Base-by-base conservation (phyloP, 768 basidiomycete species). In the Heimioporus sp. region DNA sequence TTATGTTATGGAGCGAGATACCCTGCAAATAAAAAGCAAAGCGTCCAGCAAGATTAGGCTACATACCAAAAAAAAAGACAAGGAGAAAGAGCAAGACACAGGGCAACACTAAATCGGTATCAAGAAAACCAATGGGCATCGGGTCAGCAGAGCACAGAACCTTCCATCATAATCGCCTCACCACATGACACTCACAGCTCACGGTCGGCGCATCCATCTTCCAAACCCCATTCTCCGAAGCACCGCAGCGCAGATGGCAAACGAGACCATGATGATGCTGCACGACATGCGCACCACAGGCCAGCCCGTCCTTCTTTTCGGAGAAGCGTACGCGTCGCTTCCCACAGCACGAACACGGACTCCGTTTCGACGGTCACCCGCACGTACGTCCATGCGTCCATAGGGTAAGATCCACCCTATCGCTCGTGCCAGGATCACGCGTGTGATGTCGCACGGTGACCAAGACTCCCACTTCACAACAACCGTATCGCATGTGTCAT, bases 341-440 rank as follows among this genome's bases (percentile, higher is more conserved):
- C 42, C 34, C 52, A 4, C 39, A 32, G 17, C 15, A 15, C 11
- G 20, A 42, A 32, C 40, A 11, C 0, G 48, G 36, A 32, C 28
- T 5, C 5, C 13, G 17, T 30, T 19, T 43, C 43, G 52, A 20
- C 20, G 39, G 11, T 40, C 32, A 9, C 43, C 44, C 16, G 20
- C n/a, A 7, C 17, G 44, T 24, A 19, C 8, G 40, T 48, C 46
- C 10, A 42, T 17, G n/a, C 42, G 59, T 19, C 48, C 52, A 43
- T 57, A 60, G 24, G 66, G 62, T 21, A 56, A 66, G 2, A 59
- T 2, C 68, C 66, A 70, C 17, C 62, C 54, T 24, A 62, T 43
- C 19, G 62, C 43, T 41, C 40, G 56, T 6, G 55, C 44, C 36
- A 58, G 35, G 37, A 70, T 45, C 12, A 47, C 45, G 28, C 57